Evolutionary conservation across 2,329 filamentous ascomycete genomes (phyloP).

Genomic region (Nothophoma quercina): DNA sequence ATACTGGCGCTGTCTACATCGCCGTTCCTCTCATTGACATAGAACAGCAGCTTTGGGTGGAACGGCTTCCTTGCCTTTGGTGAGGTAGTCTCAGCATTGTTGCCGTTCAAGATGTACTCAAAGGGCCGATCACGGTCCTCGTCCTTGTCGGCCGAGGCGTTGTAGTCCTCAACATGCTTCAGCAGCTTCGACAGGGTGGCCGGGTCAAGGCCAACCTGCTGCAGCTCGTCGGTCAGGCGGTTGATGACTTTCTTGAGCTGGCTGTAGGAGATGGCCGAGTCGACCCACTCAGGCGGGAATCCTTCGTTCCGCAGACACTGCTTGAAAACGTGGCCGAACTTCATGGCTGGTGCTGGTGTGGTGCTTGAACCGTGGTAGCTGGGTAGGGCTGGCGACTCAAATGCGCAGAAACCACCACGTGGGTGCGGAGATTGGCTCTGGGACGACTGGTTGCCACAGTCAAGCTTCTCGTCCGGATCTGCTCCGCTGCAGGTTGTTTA

Average conservation of each 20-base stretch:
- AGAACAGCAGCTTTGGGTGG: slow-evolving; percentile 73
- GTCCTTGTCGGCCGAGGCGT: slow-evolving; percentile 31
- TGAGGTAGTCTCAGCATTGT: slow-evolving; percentile 11
- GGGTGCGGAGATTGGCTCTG: slow-evolving; percentile 26
- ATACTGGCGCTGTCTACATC: slow-evolving; percentile 73
- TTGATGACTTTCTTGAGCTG: slow-evolving; percentile 91
- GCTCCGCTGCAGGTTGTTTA: slow-evolving; percentile 8
- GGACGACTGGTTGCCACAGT: neutral
- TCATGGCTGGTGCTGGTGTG: slow-evolving; percentile 65
- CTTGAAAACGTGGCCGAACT: slow-evolving; percentile 83
- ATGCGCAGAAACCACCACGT: slow-evolving; percentile 38
- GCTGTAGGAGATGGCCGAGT: slow-evolving; percentile 81
- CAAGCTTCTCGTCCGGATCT: slow-evolving; percentile 7
- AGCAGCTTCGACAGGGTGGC: slow-evolving; percentile 73
- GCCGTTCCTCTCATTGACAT: slow-evolving; percentile 71
- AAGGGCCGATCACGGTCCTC: slow-evolving; percentile 44
- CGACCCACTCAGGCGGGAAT: slow-evolving; percentile 75
- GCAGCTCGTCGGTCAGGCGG: slow-evolving; percentile 75
- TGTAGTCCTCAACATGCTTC: slow-evolving; percentile 52
- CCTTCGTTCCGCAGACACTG: slow-evolving; percentile 73
- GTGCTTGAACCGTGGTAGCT: slow-evolving; percentile 17
- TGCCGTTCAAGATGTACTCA: slow-evolving; percentile 46
- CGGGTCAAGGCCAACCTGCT: slow-evolving; percentile 73
- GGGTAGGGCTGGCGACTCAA: slow-evolving; percentile 34
- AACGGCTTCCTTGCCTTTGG: slow-evolving; percentile 50